These are phyloP conservation scores for Collybia sordida DNA, from an alignment of 768 basidiomycete genomes.

Conservation along the genomic window DNA sequence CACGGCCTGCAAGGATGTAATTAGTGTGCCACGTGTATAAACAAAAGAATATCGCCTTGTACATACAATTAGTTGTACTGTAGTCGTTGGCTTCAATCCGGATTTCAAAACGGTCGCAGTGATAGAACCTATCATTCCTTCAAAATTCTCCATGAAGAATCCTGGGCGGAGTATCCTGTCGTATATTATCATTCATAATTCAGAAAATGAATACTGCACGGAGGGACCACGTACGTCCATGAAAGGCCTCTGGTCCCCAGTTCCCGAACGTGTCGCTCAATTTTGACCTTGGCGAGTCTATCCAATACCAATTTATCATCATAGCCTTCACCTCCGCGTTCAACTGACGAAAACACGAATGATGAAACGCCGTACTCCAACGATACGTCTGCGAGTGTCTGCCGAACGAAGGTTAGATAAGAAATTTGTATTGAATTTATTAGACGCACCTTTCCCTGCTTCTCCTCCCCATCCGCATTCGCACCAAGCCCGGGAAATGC, in stretches of 20 bases:
- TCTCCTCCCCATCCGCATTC: constrained; percentile 35
- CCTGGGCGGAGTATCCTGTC: constrained; percentile 37
- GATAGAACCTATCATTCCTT: constrained; percentile 35
- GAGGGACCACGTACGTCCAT: constrained; percentile 36
- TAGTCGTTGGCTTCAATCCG: constrained; percentile 31
- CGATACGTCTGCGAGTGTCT: constrained; percentile 23
- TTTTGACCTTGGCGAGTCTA: constrained; percentile 32
- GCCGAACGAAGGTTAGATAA: too few relatives aligned
- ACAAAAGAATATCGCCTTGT: neutral
- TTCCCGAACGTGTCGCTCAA: constrained; percentile 33
- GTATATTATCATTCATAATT: neutral
- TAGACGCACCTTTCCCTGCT: constrained; percentile 36
- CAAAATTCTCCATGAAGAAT: constrained; percentile 46
- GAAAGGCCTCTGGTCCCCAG: constrained; percentile 27
- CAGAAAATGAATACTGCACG: neutral
- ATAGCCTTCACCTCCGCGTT: constrained; percentile 34
- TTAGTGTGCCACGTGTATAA: neutral
- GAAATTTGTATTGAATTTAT: neutral
- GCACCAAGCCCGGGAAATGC: constrained; percentile 41
- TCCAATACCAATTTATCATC: constrained; percentile 28
- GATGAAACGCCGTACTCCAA: constrained; percentile 31
- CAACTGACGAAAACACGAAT: constrained; percentile 36
- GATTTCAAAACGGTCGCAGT: constrained; percentile 29
- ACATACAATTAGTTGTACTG: constrained; percentile 35
- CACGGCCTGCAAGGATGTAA: constrained; percentile 18